A percentile compares a stretch with the other conserved stretches of the same genome.
These are phyloP conservation scores for Starmerella gropengiesseri DNA, from an alignment of 805 yeast species.

Conservation along the genomic window DNA sequence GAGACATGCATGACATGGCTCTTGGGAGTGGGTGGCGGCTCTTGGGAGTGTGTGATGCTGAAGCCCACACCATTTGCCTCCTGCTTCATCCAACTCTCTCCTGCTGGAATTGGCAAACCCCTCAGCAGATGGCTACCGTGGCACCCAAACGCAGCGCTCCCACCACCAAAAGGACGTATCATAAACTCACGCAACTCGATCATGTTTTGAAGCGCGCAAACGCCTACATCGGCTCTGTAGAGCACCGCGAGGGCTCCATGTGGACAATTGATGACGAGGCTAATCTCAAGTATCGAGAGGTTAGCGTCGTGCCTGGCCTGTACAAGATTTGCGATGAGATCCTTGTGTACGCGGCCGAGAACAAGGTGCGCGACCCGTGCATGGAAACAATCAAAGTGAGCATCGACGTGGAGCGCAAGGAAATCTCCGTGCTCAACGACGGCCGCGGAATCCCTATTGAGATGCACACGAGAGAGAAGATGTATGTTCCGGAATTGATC, in stretches of 20 bases:
- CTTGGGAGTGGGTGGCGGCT: too few relatives aligned
- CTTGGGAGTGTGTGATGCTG: too few relatives aligned
- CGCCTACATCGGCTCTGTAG: constrained; percentile 93
- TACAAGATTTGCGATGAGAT: constrained; percentile 96
- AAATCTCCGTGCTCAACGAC: constrained; percentile 76
- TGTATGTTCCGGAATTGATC: constrained; percentile 90
- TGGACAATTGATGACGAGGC: constrained; percentile 73
- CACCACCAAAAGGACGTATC: too few relatives aligned
- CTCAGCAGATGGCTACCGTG: too few relatives aligned
- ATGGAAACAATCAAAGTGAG: constrained; percentile 79
- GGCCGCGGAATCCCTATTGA: constrained; percentile 95
- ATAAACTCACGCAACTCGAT: constrained; percentile 86
- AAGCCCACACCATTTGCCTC: too few relatives aligned
- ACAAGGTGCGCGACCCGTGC: constrained; percentile 83
- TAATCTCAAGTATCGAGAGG: constrained; percentile 44
- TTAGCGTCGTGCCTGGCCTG: constrained; percentile 85
- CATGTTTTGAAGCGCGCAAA: constrained; percentile 96
- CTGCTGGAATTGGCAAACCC: too few relatives aligned
- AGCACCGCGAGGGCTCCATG: constrained; percentile 62
- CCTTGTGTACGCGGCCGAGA: constrained; percentile 95
- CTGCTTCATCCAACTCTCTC: too few relatives aligned
- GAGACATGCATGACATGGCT: too few relatives aligned
- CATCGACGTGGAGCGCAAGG: constrained; percentile 62
- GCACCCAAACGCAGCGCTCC: too few relatives aligned
- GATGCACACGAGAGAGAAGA: constrained; percentile 78